These are phyloP conservation scores for Besnoitia besnoiti DNA, from an alignment of 169 alveolate species.

Conservation along the genomic window DNA sequence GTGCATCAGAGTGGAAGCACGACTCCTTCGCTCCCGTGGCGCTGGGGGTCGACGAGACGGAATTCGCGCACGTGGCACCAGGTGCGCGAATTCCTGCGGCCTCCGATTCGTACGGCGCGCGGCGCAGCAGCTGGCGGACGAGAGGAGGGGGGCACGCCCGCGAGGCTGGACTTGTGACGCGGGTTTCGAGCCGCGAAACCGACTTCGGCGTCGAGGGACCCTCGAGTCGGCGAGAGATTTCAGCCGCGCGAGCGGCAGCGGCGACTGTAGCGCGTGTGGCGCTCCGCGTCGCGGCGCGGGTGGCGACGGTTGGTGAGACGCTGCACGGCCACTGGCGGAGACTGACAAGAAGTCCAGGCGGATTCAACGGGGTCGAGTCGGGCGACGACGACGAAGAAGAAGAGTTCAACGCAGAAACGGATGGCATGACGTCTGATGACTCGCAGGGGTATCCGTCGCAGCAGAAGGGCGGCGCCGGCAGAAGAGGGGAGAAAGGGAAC, in stretches of 20 bases:
- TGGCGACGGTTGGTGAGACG: slow-evolving; percentile 11
- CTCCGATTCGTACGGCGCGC: background rate
- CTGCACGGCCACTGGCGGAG: slow-evolving; percentile 40
- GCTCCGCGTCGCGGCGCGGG: slow-evolving; percentile 27
- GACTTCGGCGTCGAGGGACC: background rate
- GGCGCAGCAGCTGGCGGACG: background rate
- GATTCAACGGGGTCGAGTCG: background rate
- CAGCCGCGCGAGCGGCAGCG: background rate
- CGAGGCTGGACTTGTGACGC: background rate
- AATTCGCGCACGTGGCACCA: background rate
- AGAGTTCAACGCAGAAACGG: background rate
- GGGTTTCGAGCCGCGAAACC: background rate
- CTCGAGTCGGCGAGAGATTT: background rate
- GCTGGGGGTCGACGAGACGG: background rate
- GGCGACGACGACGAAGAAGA: slow-evolving; percentile 14
- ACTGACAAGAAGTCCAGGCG: background rate
- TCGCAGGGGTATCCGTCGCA: no score
- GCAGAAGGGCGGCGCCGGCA: background rate
- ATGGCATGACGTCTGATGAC: background rate
- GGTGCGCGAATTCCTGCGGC: background rate
- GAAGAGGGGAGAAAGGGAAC: no score
- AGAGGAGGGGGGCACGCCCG: background rate
- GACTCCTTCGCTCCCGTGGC: background rate
- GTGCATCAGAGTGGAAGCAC: no score
- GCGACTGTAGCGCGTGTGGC: background rate